Conservation (phyloP, 2,329 filamentous ascomycete species). For the Lomentospora prolificans region DNA sequence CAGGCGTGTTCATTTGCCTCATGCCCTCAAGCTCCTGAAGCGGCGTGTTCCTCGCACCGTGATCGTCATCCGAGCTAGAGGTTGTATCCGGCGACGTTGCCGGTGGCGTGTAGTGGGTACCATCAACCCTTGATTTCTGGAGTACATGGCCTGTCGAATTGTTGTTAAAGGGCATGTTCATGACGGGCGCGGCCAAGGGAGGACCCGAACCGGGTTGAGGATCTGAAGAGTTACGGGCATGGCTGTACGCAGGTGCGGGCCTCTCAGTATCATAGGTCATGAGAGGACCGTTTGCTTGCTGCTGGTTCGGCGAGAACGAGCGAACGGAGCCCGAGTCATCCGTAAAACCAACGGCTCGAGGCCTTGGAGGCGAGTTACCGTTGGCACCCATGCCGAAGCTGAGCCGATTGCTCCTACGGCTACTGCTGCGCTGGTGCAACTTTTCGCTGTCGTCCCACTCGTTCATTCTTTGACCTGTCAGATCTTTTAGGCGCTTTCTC, state of each 20-base stretch:
- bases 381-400: constrained; percentile 26
- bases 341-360: constrained; percentile 44
- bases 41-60: constrained; percentile 23
- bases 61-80: constrained; percentile 48
- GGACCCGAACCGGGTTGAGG: background rate
- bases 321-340: constrained; percentile 41
- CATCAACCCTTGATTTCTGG: background rate
- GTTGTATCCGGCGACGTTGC: constrained; percentile 26
- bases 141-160: constrained; percentile 4
- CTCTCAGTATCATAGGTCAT: background rate
- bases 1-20: constrained; percentile 52
- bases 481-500: constrained; percentile 79
- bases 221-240: constrained; percentile 40
- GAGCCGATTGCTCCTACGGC: constrained; percentile 46
- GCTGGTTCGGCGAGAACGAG: constrained; percentile 31
- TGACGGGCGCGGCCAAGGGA: background rate
- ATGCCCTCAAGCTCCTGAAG: constrained; percentile 44
- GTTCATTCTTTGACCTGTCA: constrained; percentile 71
- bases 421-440: constrained; percentile 41
- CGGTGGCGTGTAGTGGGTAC: background rate
- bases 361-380: constrained; percentile 24
- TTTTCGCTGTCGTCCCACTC: constrained; percentile 41
- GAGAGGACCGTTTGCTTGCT: constrained; percentile 16
- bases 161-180: constrained; percentile 4
- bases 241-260: constrained; percentile 16